Evolutionary conservation across 2,329 filamentous ascomycete species (phyloP).

Genomic region (Trichophyton benhamiae): DNA sequence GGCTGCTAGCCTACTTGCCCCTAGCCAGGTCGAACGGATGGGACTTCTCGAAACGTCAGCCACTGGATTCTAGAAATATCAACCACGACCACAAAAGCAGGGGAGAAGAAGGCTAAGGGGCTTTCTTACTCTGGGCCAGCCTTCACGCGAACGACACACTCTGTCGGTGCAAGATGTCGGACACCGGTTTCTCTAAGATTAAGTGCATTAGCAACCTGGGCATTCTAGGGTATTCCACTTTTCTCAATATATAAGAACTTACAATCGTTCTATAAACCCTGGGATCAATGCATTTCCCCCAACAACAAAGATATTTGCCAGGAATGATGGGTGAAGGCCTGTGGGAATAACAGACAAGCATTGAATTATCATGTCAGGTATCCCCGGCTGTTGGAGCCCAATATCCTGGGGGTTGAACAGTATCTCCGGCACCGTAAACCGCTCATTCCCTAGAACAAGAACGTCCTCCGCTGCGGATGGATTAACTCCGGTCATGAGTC

Average conservation of each 20-base stretch:
- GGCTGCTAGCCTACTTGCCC: slow-evolving; percentile 64
- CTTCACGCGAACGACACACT: slow-evolving; percentile 64
- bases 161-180: slow-evolving; percentile 57
- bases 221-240: neutral
- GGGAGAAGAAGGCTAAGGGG: slow-evolving; percentile 12
- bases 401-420: slow-evolving; percentile 79
- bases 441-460: slow-evolving; percentile 78
- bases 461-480: slow-evolving; percentile 57
- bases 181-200: slow-evolving; percentile 50
- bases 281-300: slow-evolving; percentile 72
- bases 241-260: slow-evolving; percentile 16
- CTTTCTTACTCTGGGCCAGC: slow-evolving; percentile 49
- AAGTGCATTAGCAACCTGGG: slow-evolving; percentile 14
- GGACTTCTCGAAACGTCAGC: slow-evolving; percentile 37
- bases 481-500: slow-evolving; percentile 36
- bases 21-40: slow-evolving; percentile 70
- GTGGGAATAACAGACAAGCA: slow-evolving; percentile 61
- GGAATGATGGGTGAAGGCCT: slow-evolving; percentile 69
- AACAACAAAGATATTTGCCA: slow-evolving; percentile 79
- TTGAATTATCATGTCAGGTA: slow-evolving; percentile 73
- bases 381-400: slow-evolving; percentile 68
- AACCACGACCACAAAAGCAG: neutral
- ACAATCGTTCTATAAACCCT: slow-evolving; percentile 69
- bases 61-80: neutral
- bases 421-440: slow-evolving; percentile 80